Evolutionary conservation across 495 filamentous ascomycete genomes (phyloP).

Genomic region (Penicillium maclennaniae): DNA sequence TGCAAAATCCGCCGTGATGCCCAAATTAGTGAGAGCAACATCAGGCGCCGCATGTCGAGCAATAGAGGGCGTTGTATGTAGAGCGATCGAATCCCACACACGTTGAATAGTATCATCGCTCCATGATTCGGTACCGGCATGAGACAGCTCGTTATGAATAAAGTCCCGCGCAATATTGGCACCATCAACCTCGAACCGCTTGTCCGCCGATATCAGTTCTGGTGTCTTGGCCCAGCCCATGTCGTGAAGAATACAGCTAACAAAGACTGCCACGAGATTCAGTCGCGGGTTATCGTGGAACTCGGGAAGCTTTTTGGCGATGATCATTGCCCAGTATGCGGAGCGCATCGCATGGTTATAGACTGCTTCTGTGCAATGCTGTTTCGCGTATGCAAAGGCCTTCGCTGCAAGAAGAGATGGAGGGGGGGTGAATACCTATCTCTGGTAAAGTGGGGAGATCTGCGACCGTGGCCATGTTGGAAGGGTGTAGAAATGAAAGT

Average conservation of each 20-base stretch:
- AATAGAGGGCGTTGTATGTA: slow-evolving; percentile 44
- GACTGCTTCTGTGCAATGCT: too few relatives aligned
- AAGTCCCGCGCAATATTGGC: slow-evolving; percentile 47
- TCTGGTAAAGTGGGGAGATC: too few relatives aligned
- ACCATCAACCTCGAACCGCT: slow-evolving; percentile 56
- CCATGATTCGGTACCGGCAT: slow-evolving; percentile 20
- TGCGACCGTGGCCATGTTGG: too few relatives aligned
- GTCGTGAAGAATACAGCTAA: slow-evolving; percentile 40
- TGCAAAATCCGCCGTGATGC: slow-evolving; percentile 46
- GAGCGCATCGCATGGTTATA: too few relatives aligned
- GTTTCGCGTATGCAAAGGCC: too few relatives aligned
- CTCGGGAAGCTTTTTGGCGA: too few relatives aligned
- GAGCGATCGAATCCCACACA: slow-evolving; percentile 54
- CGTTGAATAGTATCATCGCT: slow-evolving; percentile 37
- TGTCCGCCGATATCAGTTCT: slow-evolving; percentile 36
- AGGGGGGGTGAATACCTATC: too few relatives aligned
- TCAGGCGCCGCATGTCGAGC: slow-evolving; percentile 43
- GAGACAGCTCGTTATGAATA: slow-evolving; percentile 17
- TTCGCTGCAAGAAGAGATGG: too few relatives aligned
- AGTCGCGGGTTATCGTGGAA: too few relatives aligned
- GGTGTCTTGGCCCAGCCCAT: slow-evolving; percentile 44
- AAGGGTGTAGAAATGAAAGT: too few relatives aligned
- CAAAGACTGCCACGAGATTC: too few relatives aligned
- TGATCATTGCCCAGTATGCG: too few relatives aligned
- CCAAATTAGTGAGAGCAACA: slow-evolving; percentile 35